Evolutionary conservation across 202 grass and related monocot genomes (phyloP).

Genomic region (Eragrostis tef): DNA sequence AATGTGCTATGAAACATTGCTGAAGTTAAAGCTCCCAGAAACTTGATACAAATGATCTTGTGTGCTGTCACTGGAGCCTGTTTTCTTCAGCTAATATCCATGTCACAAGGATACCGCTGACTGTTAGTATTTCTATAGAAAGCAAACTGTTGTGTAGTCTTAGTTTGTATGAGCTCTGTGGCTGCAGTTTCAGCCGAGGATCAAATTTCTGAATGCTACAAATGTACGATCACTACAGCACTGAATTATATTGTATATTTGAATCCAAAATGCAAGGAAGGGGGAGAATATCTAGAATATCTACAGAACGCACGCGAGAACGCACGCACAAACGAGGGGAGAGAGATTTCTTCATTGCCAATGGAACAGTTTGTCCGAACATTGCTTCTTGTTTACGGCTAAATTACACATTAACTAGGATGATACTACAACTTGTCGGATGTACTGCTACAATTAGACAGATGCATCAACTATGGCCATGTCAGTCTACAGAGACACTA

Average conservation of each 20-base stretch:
- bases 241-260: not conserved
- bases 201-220: not conserved
- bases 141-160: not conserved
- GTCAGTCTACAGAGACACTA: slow-evolving; percentile 45
- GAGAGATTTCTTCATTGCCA: not conserved
- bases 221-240: not conserved
- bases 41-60: not conserved
- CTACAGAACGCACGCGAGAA: no score
- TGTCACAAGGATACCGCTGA: not conserved
- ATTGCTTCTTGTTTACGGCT: slow-evolving; percentile 24
- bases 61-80: not conserved
- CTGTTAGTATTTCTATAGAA: not conserved
- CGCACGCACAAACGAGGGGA: not conserved
- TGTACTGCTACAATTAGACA: slow-evolving; percentile 29
- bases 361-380: slow-evolving; percentile 17
- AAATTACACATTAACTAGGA: slow-evolving; percentile 16
- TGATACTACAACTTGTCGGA: slow-evolving; percentile 26
- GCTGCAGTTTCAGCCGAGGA: not conserved
- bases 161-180: not conserved
- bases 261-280: not conserved
- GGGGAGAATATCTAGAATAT: not conserved
- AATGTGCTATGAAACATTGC: slow-evolving; percentile 9
- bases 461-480: slow-evolving; percentile 39
- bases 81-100: not conserved
- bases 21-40: not conserved